phyloP scores from a whole-genome alignment of 345 rosid species.

The Eucalyptus erythrocorys region DNA sequence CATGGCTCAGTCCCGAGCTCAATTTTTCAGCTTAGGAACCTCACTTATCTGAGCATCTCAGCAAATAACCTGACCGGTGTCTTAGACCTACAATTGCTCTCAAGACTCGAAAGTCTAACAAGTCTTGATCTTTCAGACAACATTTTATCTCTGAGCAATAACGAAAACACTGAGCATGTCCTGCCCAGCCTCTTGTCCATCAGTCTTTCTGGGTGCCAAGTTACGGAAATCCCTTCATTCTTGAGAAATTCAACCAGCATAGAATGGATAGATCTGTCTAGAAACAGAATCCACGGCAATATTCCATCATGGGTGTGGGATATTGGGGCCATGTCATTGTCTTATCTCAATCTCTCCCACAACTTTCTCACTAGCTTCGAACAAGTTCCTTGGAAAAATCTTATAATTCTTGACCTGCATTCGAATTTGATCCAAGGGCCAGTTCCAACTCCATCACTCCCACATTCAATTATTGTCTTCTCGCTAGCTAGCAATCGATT shows the following conservation, averaged over 20 bases:
- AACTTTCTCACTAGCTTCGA: background rate
- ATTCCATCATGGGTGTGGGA: background rate
- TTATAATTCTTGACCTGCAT: background rate
- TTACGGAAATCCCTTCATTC: slow-evolving; percentile 1
- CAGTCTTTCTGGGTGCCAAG: slow-evolving; percentile 1
- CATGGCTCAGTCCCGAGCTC: slow-evolving; percentile 6
- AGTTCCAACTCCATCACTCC: background rate
- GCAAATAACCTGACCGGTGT: slow-evolving; percentile 8
- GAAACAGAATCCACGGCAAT: background rate
- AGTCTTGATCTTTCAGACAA: background rate
- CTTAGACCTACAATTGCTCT: background rate
- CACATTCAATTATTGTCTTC: background rate
- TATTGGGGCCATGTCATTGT: background rate
- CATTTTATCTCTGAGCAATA: background rate
- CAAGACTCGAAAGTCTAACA: background rate
- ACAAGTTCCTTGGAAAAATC: background rate
- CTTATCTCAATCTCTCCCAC: background rate
- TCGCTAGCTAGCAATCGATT: background rate
- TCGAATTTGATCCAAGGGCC: background rate
- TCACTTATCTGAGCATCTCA: background rate
- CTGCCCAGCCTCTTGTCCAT: background rate
- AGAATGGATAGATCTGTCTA: background rate
- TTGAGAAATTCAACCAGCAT: background rate
- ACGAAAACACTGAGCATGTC: background rate
- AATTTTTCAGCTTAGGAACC: background rate